Percentiles rank a stretch among this genome's conserved stretches.
These are phyloP conservation scores for Babesia ovata DNA, from an alignment of 169 alveolate genomes.

Conservation along the genomic window DNA sequence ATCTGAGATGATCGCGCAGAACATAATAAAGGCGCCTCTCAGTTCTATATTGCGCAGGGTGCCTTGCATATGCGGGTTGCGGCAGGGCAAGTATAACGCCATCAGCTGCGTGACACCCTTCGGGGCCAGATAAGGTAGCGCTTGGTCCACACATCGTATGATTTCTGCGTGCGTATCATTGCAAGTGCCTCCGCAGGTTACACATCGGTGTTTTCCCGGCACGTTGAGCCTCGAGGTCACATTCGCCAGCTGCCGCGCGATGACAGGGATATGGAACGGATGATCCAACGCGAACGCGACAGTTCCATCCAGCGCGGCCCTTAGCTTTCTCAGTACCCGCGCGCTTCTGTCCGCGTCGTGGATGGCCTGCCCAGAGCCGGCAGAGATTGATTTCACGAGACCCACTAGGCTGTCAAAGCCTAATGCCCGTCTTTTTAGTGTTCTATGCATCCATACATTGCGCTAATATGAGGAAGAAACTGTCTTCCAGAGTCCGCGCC, in stretches of 20 bases:
- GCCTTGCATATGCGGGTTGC: constrained; percentile 3
- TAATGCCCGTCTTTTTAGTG: constrained; percentile 8
- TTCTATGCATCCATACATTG: constrained; percentile 11
- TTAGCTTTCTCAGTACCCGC: background rate
- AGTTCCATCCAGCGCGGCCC: background rate
- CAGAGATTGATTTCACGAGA: constrained; percentile 2
- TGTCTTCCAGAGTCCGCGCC: too few species aligned
- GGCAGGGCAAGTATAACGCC: constrained; percentile 43
- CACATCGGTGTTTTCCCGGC: constrained; percentile 21
- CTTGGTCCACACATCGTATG: constrained; percentile 3
- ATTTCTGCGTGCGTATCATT: constrained; percentile 17
- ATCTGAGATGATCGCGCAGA: background rate
- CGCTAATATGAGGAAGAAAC: background rate
- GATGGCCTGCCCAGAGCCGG: background rate
- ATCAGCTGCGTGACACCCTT: constrained; percentile 56
- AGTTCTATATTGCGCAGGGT: constrained; percentile 3
- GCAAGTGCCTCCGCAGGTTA: constrained; percentile 62
- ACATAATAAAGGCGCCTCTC: background rate
- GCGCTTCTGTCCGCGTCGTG: background rate
- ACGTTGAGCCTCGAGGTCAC: constrained; percentile 20
- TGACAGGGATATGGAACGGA: constrained; percentile 49
- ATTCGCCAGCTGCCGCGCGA: constrained; percentile 35
- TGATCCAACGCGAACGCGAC: constrained; percentile 2
- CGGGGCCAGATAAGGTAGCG: constrained; percentile 38
- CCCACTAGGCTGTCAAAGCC: constrained; percentile 32